Percentiles rank a stretch among this genome's conserved stretches.
Conservation (phyloP, 2,329 filamentous ascomycete species). For the Hypocrella siamensis region DNA sequence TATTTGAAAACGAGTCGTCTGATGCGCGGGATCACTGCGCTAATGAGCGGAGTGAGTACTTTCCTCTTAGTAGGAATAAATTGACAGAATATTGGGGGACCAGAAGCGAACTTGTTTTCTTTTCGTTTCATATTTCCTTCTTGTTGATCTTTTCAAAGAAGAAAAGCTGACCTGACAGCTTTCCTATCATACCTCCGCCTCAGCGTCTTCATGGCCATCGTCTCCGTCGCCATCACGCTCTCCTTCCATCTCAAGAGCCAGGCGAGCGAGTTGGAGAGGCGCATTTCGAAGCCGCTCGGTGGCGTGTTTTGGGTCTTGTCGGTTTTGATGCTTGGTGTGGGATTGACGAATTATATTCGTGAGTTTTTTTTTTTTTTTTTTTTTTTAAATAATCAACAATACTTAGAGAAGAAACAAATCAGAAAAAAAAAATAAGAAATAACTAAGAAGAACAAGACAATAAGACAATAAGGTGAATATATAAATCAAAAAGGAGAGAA, state of each 20-base stretch:
- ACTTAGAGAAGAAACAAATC: too few species aligned
- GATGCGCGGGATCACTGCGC: constrained; percentile 68
- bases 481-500: too few species aligned
- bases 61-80: too few species aligned
- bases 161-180: constrained; percentile 18
- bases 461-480: too few species aligned
- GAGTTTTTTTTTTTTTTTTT: constrained; percentile 14
- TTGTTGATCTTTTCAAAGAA: not conserved
- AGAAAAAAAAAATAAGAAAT: not conserved
- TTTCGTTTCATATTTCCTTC: too few species aligned
- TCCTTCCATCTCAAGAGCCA: constrained; percentile 77
- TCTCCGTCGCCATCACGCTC: constrained; percentile 77
- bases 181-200: constrained; percentile 88
- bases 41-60: constrained; percentile 50
- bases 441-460: too few species aligned
- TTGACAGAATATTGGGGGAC: too few species aligned
- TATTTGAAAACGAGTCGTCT: constrained; percentile 60
- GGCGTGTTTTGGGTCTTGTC: constrained; percentile 77
- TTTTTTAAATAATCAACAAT: not conserved
- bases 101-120: too few species aligned
- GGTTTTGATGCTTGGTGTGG: constrained; percentile 58
- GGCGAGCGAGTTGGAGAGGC: constrained; percentile 55
- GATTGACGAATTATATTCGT: constrained; percentile 76
- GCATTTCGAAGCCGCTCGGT: constrained; percentile 70
- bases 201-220: constrained; percentile 78